These are phyloP conservation scores for Paracorniculantispora psalliotae DNA, from an alignment of 2,329 filamentous ascomycete genomes.

Conservation along the genomic window DNA sequence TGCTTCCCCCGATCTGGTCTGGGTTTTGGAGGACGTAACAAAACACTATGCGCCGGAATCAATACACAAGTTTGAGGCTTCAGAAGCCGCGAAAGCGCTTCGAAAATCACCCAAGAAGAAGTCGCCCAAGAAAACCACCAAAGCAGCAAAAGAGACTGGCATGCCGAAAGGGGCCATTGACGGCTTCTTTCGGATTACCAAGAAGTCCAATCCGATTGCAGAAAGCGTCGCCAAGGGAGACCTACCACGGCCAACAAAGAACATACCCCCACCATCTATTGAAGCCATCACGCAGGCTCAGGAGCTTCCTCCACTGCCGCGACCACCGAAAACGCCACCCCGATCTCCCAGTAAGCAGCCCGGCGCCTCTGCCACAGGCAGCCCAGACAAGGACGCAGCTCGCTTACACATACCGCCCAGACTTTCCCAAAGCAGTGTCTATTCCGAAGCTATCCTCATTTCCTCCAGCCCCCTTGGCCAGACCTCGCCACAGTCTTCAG, in stretches of 20 bases:
- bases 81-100: conserved; percentile 18
- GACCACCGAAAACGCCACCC: conserved; percentile 22
- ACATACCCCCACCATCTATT: neutral
- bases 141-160: neutral
- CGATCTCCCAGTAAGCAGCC: conserved; percentile 34
- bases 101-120: conserved; percentile 24
- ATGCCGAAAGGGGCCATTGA: conserved; percentile 31
- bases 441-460: conserved; percentile 11
- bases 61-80: conserved; percentile 25
- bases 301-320: conserved; percentile 7
- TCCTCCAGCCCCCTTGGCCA: conserved; percentile 9
- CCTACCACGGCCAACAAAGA: conserved; percentile 4
- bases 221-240: conserved; percentile 13
- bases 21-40: conserved; percentile 34
- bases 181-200: conserved; percentile 37
- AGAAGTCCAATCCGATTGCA: conserved; percentile 21
- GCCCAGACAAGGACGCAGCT: conserved; percentile 2
- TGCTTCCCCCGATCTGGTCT: conserved; percentile 48
- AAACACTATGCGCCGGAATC: conserved; percentile 22
- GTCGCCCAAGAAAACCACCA: conserved; percentile 15
- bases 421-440: neutral
- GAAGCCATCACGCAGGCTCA: neutral
- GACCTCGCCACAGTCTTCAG: conserved; percentile 26
- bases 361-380: conserved; percentile 21
- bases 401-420: conserved; percentile 14